Evolutionary conservation across 2,329 filamentous ascomycete genomes (phyloP).

Genomic region (Sporothrix luriei): DNA sequence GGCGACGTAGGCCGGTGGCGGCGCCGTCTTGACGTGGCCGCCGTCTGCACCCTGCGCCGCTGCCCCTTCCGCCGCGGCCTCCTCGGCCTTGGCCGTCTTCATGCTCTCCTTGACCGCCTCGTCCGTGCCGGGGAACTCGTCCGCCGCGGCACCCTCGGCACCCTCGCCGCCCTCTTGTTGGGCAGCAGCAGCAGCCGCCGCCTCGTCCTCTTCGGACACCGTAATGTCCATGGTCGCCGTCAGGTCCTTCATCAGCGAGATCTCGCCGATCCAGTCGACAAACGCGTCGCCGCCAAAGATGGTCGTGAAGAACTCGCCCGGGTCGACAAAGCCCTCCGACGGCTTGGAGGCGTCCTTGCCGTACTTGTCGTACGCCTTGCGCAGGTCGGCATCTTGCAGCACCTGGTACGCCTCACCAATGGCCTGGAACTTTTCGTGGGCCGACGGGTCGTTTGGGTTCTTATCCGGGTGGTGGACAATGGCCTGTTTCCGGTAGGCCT

Average conservation of each 20-base stretch:
- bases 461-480: constrained; percentile 97
- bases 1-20: constrained; percentile 46
- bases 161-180: constrained; percentile 52
- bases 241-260: constrained; percentile 96
- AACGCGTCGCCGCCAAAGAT: constrained; percentile 98
- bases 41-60: constrained; percentile 26
- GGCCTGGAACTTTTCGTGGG: constrained; percentile 90
- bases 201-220: constrained; percentile 66
- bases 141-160: neutral
- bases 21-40: constrained; percentile 43
- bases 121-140: constrained; percentile 59
- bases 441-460: constrained; percentile 93
- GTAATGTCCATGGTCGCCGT: constrained; percentile 99
- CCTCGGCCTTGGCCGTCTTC: constrained; percentile 28
- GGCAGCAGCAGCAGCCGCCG: constrained; percentile 39
- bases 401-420: constrained; percentile 78
- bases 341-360: constrained; percentile 95
- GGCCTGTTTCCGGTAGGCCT: constrained; percentile 91
- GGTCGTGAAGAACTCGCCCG: constrained; percentile 95
- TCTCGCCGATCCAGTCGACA: constrained; percentile 94
- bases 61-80: neutral
- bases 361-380: constrained; percentile 93
- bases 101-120: constrained; percentile 51
- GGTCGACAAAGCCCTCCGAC: constrained; percentile 89
- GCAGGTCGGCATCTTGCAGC: constrained; percentile 81